Conservation (phyloP, 2,329 filamentous ascomycete genomes). For the Talaromyces sp. region DNA sequence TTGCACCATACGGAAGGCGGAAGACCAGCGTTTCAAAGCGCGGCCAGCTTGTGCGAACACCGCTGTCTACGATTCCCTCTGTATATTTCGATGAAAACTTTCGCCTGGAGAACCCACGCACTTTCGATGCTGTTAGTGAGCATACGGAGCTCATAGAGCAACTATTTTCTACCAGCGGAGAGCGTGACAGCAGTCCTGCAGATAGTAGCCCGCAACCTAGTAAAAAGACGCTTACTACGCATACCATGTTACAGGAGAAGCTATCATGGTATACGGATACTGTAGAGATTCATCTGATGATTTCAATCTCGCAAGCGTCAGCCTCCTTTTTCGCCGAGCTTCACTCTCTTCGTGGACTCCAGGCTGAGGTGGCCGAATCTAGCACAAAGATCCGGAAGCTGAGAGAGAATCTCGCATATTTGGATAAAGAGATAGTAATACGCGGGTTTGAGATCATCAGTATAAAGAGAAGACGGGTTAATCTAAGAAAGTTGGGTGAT, state of each 20-base stretch:
- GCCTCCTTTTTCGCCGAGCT: slow-evolving; percentile 94
- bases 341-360: slow-evolving; percentile 83
- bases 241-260: slow-evolving; percentile 96
- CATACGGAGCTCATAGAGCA: slow-evolving; percentile 76
- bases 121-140: slow-evolving; percentile 96
- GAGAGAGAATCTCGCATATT: slow-evolving; percentile 70
- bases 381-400: slow-evolving; percentile 79
- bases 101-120: slow-evolving; percentile 90
- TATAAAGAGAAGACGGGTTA: slow-evolving; percentile 75
- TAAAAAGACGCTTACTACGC: slow-evolving; percentile 85
- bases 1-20: slow-evolving; percentile 28
- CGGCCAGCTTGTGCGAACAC: slow-evolving; percentile 53
- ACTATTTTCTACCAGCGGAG: slow-evolving; percentile 47
- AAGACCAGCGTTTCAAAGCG: no score
- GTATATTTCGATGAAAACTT: slow-evolving; percentile 96
- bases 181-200: slow-evolving; percentile 58
- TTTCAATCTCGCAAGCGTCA: slow-evolving; percentile 90
- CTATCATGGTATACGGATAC: slow-evolving; percentile 99
- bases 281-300: slow-evolving; percentile 93
- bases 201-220: slow-evolving; percentile 51
- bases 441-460: slow-evolving; percentile 81
- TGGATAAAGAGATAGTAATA: slow-evolving; percentile 83
- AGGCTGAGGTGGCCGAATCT: slow-evolving; percentile 87
- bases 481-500: slow-evolving; percentile 75
- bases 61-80: slow-evolving; percentile 82